Percentiles rank a stretch among this genome's conserved stretches.
Evolutionary conservation across 495 filamentous ascomycete species (phyloP).

Genomic region (Hypoxylon rickii): DNA sequence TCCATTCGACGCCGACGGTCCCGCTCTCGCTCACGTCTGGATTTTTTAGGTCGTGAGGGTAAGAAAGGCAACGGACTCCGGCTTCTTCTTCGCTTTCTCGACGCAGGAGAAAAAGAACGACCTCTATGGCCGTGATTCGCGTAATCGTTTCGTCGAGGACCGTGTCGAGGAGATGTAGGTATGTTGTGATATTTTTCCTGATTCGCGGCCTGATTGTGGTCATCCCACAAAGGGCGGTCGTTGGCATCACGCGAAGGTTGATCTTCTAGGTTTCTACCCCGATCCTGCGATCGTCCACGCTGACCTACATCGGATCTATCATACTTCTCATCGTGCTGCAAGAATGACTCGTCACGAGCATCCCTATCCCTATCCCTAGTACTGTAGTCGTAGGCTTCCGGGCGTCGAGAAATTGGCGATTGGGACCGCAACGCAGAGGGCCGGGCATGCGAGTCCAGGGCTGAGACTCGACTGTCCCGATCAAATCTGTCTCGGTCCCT

Average conservation of each 20-base stretch:
- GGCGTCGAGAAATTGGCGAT: slow-evolving; percentile 30
- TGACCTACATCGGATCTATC: slow-evolving; percentile 30
- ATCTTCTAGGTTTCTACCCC: slow-evolving; percentile 11
- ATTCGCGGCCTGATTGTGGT: slow-evolving; percentile 14
- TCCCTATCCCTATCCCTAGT: slow-evolving; percentile 23
- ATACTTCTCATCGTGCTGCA: slow-evolving; percentile 24
- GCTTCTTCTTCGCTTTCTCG: slow-evolving; percentile 38
- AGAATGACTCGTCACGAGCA: slow-evolving; percentile 21
- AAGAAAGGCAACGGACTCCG: slow-evolving; percentile 36
- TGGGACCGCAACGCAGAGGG: slow-evolving; percentile 28
- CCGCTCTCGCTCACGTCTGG: slow-evolving; percentile 37
- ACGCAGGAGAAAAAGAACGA: slow-evolving; percentile 37
- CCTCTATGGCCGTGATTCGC: slow-evolving; percentile 27
- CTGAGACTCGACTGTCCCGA: slow-evolving; percentile 25
- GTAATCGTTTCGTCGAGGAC: slow-evolving; percentile 24
- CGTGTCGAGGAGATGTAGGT: slow-evolving; percentile 36
- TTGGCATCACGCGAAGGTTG: slow-evolving; percentile 28
- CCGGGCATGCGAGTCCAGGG: slow-evolving; percentile 27
- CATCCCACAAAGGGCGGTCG: slow-evolving; percentile 23
- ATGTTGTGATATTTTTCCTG: slow-evolving; percentile 24
- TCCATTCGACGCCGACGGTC: slow-evolving; percentile 38
- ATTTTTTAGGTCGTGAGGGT: slow-evolving; percentile 33
- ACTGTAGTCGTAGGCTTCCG: slow-evolving; percentile 19
- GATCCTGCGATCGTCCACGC: slow-evolving; percentile 33
- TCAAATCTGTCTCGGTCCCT: slow-evolving; percentile 37